Base-by-base conservation (phyloP, 768 basidiomycete species). In the Lactarius vividus region DNA sequence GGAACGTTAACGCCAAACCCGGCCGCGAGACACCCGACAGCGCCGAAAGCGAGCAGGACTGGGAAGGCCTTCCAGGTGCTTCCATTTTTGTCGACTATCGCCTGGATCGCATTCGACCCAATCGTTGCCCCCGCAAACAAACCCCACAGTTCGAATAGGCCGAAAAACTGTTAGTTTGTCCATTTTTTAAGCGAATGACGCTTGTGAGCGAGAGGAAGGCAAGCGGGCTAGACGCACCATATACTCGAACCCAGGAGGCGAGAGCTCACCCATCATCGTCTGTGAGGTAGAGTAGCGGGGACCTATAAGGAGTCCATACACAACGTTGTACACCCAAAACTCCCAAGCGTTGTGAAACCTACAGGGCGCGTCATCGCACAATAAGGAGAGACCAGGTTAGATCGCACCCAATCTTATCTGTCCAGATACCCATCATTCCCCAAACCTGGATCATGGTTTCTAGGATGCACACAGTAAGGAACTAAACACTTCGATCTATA, bases 71-170 rank as follows among this genome's bases (percentile, higher is more conserved):
- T 81, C 92, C 92, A 93, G 72, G 89, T 92, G 73, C 85, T 81
- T 0, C 87, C 87, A 1, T 84, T 80, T 59, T 77, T 78, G 75
- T 91, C 79, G 64, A 94, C 92, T 72, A 93, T 91, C 2, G 85
- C 89, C 73, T 92, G 89, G 52, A 93, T 87, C 11, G 92, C 91
- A 68, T 90, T 93, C 0, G 92, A 91, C 0, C 92, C 92, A 54
- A 94, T 86, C 84, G 92, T 91, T 2, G 88, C 89, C n/a, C 89
- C 91, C n/a, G n/a, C n/a, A n/a, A n/a, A n/a, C n/a, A n/a, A n/a
- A 9, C 52, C 61, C 16, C 55, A 52, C 37, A 65, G n/a, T 3
- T 60, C 64, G 23, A 61, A 65, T 28, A 96, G 82, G 3, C 92
- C 90, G 74, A 94, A 95, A 77, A 94, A 94, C 87, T 92, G 16